Conservation (phyloP, 2,329 filamentous ascomycete species). For the Arthrobotrys musiformis region DNA sequence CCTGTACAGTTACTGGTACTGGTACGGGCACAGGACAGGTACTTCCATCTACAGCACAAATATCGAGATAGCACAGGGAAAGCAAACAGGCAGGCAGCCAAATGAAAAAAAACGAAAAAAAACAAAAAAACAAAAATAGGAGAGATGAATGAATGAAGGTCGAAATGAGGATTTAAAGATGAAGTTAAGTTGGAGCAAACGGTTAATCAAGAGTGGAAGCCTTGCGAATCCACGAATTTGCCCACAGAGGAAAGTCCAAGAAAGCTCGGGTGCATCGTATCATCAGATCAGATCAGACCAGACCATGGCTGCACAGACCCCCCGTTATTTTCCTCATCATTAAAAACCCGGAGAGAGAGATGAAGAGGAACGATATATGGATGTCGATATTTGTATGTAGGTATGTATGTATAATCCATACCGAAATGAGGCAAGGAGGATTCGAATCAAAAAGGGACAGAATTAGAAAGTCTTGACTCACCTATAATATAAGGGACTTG, state of each 20-base stretch:
- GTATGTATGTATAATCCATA: neutral
- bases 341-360: too few species aligned
- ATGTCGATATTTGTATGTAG: neutral
- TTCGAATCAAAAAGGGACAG: too few species aligned
- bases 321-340: slow-evolving; percentile 8
- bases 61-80: neutral
- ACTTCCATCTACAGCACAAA: too few species aligned
- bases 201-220: slow-evolving; percentile 20
- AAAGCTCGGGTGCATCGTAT: slow-evolving; percentile 13
- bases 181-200: neutral
- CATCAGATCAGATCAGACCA: neutral
- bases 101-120: neutral
- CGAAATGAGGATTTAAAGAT: neutral
- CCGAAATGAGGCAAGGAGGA: slow-evolving; percentile 14
- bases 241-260: slow-evolving; percentile 46
- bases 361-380: slow-evolving; percentile 4
- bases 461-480: too few species aligned
- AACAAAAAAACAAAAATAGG: neutral
- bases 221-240: slow-evolving; percentile 17
- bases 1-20: too few species aligned
- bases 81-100: neutral
- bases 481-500: too few species aligned
- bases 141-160: neutral
- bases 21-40: too few species aligned
- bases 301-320: slow-evolving; percentile 34